These are phyloP conservation scores for Solanum ahanhuiri DNA, from an alignment of 257 asterid genomes.

Conservation along the genomic window DNA sequence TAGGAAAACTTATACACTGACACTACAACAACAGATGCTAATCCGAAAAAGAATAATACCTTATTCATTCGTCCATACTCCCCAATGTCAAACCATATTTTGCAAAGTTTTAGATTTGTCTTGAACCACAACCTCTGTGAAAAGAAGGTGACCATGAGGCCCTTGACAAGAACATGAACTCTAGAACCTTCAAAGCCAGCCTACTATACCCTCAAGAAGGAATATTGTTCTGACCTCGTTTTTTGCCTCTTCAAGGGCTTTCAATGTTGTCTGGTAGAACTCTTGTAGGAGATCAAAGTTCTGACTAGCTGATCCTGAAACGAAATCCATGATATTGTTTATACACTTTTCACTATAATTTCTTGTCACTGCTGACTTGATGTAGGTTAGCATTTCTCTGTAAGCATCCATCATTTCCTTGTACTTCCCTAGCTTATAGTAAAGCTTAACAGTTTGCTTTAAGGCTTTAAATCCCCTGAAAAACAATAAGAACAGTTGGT, in stretches of 20 bases:
- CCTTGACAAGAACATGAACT: not conserved
- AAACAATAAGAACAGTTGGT: constrained; percentile 5
- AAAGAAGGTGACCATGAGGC: not conserved
- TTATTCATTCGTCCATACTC: constrained; percentile 92
- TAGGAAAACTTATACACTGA: not conserved
- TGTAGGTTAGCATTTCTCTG: constrained; percentile 86
- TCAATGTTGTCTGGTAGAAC: constrained; percentile 89
- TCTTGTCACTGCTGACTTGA: constrained; percentile 92
- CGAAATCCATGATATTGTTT: constrained; percentile 94
- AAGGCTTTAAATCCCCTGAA: constrained; percentile 98
- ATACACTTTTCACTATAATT: constrained; percentile 97
- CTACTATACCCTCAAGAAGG: not conserved
- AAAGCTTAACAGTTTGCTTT: constrained; percentile 91
- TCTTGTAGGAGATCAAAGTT: constrained; percentile 80
- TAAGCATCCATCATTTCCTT: constrained; percentile 96
- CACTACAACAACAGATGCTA: not conserved
- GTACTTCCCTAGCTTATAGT: constrained; percentile 82
- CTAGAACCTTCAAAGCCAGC: not conserved
- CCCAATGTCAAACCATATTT: constrained; percentile 94
- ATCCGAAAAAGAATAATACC: constrained; percentile 28
- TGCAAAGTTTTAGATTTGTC: constrained; percentile 95
- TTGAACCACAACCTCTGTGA: constrained; percentile 94
- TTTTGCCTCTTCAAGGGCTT: constrained; percentile 96
- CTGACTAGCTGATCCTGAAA: constrained; percentile 93
- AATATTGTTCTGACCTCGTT: constrained; percentile 56